Conservation (phyloP, 2,329 filamentous ascomycete species). For the Cladophialophora carrionii region DNA sequence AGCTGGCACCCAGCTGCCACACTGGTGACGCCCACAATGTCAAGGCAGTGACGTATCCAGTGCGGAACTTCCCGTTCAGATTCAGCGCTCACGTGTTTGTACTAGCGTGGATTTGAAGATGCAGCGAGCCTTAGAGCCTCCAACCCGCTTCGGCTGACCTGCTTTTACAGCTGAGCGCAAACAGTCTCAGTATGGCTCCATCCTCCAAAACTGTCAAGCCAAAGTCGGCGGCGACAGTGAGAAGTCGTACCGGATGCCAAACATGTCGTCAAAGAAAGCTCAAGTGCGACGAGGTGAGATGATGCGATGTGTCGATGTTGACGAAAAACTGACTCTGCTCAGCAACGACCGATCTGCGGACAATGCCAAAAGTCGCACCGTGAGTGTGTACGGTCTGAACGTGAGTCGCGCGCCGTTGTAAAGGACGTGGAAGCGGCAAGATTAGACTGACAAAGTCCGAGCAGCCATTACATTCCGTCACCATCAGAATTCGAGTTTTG, state of each 20-base stretch:
- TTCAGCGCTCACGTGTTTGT: background rate
- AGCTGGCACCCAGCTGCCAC: too few species aligned
- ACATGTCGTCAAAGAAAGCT: conserved; percentile 38
- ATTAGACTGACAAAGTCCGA: conserved; percentile 2
- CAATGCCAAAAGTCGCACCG: conserved; percentile 37
- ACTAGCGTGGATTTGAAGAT: conserved; percentile 1
- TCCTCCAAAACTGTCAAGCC: conserved; percentile 20
- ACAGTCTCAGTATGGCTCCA: background rate
- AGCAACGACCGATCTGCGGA: conserved; percentile 33
- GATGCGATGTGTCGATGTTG: conserved; percentile 5
- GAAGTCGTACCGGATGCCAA: conserved; percentile 38
- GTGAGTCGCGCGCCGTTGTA: conserved; percentile 19
- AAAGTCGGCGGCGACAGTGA: conserved; percentile 25
- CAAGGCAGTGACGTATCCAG: background rate
- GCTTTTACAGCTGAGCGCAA: conserved; percentile 15
- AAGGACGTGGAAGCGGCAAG: background rate
- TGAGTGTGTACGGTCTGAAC: conserved; percentile 34
- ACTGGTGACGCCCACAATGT: too few species aligned
- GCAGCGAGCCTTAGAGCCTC: background rate
- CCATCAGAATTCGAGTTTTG: conserved; percentile 61
- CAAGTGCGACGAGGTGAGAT: conserved; percentile 39
- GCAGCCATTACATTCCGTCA: conserved; percentile 66
- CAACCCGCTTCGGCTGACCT: conserved; percentile 16
- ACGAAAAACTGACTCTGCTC: conserved; percentile 21
- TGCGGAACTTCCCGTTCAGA: background rate